phyloP scores from a whole-genome alignment of 2,329 filamentous ascomycete species.

The Xylariaceae sp. region DNA sequence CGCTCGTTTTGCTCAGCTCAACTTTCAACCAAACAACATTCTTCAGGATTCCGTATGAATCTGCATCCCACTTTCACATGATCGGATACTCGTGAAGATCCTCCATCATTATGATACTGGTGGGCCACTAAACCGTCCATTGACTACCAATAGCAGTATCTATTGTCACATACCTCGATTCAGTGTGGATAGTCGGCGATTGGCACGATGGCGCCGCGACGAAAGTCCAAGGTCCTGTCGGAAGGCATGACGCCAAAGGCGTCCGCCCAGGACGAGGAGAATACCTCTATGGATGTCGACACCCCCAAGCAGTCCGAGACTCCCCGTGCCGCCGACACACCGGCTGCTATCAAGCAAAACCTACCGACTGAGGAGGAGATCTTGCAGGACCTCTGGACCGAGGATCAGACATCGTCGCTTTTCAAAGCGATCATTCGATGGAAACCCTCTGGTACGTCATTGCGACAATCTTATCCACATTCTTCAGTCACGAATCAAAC shows the following conservation, averaged over 20 bases:
- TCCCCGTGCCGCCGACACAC: constrained; percentile 37
- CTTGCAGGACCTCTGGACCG: constrained; percentile 76
- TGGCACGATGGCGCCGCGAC: constrained; percentile 62
- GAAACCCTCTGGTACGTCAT: constrained; percentile 77
- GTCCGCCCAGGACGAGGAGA: constrained; percentile 49
- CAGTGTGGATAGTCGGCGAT: neutral
- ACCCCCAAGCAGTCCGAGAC: constrained; percentile 52
- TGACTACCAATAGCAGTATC: neutral
- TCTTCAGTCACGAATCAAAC: neutral
- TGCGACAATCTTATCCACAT: neutral
- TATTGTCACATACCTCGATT: neutral
- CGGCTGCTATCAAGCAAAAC: constrained; percentile 31
- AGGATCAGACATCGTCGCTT: constrained; percentile 87
- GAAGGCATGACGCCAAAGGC: constrained; percentile 51
- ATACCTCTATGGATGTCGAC: constrained; percentile 50
- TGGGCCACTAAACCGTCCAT: neutral
- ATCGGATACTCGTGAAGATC: neutral
- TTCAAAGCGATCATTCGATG: constrained; percentile 90
- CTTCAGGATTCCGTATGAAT: neutral
- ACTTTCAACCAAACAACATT: neutral
- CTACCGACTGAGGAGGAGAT: constrained; percentile 37
- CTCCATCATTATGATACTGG: neutral
- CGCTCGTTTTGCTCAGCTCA: neutral
- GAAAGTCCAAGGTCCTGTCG: constrained; percentile 55
- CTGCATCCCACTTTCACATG: neutral